Evolutionary conservation across 495 filamentous ascomycete species (phyloP).

Genomic region (Neurospora sp.): DNA sequence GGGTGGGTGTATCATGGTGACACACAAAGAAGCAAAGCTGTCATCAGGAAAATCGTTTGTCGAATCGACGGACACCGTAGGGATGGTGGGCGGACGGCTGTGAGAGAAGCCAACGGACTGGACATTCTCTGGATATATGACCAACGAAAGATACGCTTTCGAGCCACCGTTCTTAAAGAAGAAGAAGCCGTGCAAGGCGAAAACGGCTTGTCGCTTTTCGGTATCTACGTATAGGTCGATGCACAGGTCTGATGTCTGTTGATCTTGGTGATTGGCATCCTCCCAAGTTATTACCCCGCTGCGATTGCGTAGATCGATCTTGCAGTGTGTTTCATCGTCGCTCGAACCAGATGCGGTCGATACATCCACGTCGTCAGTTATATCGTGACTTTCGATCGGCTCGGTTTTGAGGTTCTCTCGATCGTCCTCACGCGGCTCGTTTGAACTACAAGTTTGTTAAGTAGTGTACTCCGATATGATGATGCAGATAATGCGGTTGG

Average conservation of each 20-base stretch:
- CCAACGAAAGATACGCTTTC: background rate
- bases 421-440: background rate
- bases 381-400: no score
- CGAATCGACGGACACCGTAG: background rate
- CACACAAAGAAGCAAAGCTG: background rate
- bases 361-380: no score
- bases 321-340: background rate
- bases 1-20: background rate
- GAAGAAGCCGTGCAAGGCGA: background rate
- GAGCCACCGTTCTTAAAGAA: background rate
- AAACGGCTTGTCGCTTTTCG: background rate
- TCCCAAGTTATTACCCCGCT: background rate
- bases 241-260: background rate
- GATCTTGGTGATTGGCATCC: background rate
- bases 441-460: conserved; percentile 1
- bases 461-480: background rate
- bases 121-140: background rate
- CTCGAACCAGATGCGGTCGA: no score
- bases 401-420: background rate
- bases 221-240: background rate
- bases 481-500: background rate
- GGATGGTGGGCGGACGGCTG: background rate
- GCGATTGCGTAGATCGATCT: background rate
- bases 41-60: background rate
- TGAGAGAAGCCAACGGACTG: background rate